Base-by-base conservation (phyloP, 441 rosid species). In the Erodium texanum region DNA sequence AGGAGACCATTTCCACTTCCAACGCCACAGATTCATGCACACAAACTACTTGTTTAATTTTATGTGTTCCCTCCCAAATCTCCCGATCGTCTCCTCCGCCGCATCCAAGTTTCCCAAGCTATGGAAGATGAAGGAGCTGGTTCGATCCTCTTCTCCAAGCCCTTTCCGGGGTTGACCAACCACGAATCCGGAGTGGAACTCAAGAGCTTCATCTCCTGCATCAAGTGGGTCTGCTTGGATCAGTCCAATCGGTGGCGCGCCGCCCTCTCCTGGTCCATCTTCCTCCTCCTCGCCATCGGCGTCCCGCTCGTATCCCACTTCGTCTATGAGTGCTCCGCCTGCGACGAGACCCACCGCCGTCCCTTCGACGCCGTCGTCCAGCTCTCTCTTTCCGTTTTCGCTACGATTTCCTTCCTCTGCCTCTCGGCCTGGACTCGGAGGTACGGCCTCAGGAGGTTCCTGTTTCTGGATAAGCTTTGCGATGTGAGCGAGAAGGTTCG, bases 331-430 rank as follows among this genome's bases (percentile, higher is more conserved):
- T 89, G 98, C 77, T 81, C 90, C 10, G 58, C 77, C 54, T 92
- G 95, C 70, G 98, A 89, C 66, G 70, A 59, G 27, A 24, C 81
- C 66, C 95, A 85, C 78, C 86, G 70, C 15, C 75, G 96, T 32
- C 98, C 98, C 0, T 92, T 89, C 73, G 95, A 92, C 74, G 77
- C 81, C 6, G 74, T 87, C 5, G 89, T 89, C 0, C 93, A 92
- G 76, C 29, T 85, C 11, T 92, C 96, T 2, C 87, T 89, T 0
- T 89, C 98, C 22, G 73, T 80, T 1, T 88, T 84, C 56, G 89
- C 95, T 0, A 72, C 83, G 20, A 76, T 88, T 69, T 88, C 98
- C 11, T 88, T 89, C 69, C 12, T 83, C 5, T 74, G 78, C 73
- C 82, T 92, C 15, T 76, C 89, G 27, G 48, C 65, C 29, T 92